A percentile compares a stretch with the other conserved stretches of the same genome.
These are phyloP conservation scores for Botryobasidium botryosum DNA, from an alignment of 768 basidiomycete genomes.

Conservation along the genomic window DNA sequence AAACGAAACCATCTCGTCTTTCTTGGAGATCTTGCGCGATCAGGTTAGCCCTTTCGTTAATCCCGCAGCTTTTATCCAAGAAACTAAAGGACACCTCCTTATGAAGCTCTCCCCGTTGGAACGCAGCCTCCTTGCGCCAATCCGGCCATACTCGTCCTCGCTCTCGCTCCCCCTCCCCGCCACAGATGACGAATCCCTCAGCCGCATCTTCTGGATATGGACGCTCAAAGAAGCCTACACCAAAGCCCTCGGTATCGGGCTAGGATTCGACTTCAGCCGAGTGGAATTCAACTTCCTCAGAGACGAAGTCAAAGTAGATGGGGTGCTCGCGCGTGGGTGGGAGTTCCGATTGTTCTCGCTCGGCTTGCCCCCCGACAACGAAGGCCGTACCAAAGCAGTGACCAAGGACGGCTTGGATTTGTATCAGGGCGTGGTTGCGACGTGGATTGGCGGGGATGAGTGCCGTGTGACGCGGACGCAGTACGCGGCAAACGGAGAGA, in stretches of 20 bases:
- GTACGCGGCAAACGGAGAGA: too few relatives aligned
- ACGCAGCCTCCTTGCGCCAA: background rate
- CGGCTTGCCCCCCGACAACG: too few relatives aligned
- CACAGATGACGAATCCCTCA: conserved; percentile 18
- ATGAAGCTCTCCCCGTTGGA: background rate
- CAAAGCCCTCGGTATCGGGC: conserved; percentile 68
- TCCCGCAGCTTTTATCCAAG: background rate
- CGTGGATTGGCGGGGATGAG: too few relatives aligned
- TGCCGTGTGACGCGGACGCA: too few relatives aligned
- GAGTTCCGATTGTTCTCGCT: background rate
- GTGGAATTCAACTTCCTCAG: conserved; percentile 42
- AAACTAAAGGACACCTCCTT: background rate
- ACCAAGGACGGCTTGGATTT: too few relatives aligned
- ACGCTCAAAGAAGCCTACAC: conserved; percentile 86
- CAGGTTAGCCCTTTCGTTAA: conserved; percentile 33
- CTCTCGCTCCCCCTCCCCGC: conserved; percentile 25
- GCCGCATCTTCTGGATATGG: conserved; percentile 65
- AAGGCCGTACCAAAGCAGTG: too few relatives aligned
- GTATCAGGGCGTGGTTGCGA: too few relatives aligned
- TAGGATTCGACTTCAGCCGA: conserved; percentile 66
- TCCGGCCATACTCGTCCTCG: conserved; percentile 17
- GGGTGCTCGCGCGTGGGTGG: conserved; percentile 3
- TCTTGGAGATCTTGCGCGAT: conserved; percentile 45
- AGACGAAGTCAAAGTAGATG: conserved; percentile 1
- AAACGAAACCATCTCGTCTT: conserved; percentile 37